Evolutionary conservation across 2,329 filamentous ascomycete genomes (phyloP), one percentile per base, ranked within the genome.

Genomic region (Tolypocladium ophioglossoides): DNA sequence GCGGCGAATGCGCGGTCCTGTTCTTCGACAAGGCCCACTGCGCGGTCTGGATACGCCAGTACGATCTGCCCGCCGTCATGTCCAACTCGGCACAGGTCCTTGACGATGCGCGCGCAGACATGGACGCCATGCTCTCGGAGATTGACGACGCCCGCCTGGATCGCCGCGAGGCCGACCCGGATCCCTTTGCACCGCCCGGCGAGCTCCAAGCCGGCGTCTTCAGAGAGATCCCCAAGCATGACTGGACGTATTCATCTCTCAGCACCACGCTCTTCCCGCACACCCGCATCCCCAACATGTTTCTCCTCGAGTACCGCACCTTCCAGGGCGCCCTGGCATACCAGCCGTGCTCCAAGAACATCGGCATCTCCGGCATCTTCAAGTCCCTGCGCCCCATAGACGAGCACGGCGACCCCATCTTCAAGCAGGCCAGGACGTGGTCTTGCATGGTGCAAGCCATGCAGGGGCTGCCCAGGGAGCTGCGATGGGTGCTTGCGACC

Each of bases 1-100:
- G 67, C 35, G 68, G 67, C 57, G 68, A 70, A 52, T 70, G 68
- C 41, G 63, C 68, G 22, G 62, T 62, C 20, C 48, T 68, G 9
- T 69, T 63, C 57, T 68, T 60, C 50, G 24, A 60, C 47, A 30
- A 50, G 4, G 30, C 50, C 12, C 39, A 51, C n/a, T 18, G 39
- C 7, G 60, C 56, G 2, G 16, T 47, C 24, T 69, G 66, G 66
- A 12, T 62, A 24, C 55, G 46, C 7, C 37, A 32, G 1, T 46
- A 54, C 3, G 68, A 70, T 48, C 2, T 58, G 1, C 10, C 34
- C 6, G 49, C 53, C 24, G 22, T 44, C 32, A 51, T 59, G 39
- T 52, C 51, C 10, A 52, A 56, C 34, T 27, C 49, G 2, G n/a
- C 39, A 12, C 22, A 50, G 32, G 12, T 54, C 9, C 24, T 48